These are phyloP conservation scores for Alternaria ventricosa DNA, from an alignment of 2,329 filamentous ascomycete species.

Conservation along the genomic window DNA sequence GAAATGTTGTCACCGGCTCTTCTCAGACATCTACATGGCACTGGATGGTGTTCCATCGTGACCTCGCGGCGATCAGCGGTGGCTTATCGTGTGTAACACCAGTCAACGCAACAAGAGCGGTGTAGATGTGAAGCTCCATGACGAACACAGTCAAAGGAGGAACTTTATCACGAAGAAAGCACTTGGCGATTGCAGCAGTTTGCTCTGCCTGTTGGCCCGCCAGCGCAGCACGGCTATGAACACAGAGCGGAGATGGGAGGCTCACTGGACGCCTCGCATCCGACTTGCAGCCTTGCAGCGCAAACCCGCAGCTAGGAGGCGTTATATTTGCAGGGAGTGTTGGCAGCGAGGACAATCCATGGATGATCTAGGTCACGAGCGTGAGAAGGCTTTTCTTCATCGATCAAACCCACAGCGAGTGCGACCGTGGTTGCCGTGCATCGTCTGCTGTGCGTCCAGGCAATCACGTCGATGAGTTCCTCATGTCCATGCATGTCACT, in stretches of 20 bases:
- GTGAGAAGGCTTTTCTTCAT: slow-evolving; percentile 2
- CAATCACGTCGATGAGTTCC: slow-evolving; percentile 1
- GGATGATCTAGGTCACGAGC: slow-evolving; percentile 25
- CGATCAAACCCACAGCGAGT: slow-evolving; percentile 1
- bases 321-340: slow-evolving; percentile 27
- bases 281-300: slow-evolving; percentile 22
- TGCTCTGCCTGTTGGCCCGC: slow-evolving; percentile 19
- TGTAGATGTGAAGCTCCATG: slow-evolving; percentile 23
- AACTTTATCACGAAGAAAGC: neutral
- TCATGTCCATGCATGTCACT: neutral
- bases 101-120: slow-evolving; percentile 21
- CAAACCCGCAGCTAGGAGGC: slow-evolving; percentile 20
- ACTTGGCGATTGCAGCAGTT: slow-evolving; percentile 5
- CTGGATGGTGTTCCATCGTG: slow-evolving; percentile 7
- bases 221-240: slow-evolving; percentile 34
- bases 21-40: neutral
- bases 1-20: neutral
- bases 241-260: slow-evolving; percentile 16
- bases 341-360: slow-evolving; percentile 17
- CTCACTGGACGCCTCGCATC: slow-evolving; percentile 19
- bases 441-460: slow-evolving; percentile 1
- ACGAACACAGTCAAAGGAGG: slow-evolving; percentile 4
- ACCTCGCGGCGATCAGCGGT: slow-evolving; percentile 8
- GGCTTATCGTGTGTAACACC: slow-evolving; percentile 22
- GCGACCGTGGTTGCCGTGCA: slow-evolving; percentile 7